phyloP scores from a whole-genome alignment of 2,329 filamentous ascomycete genomes.

The Alternaria brassicicola region DNA sequence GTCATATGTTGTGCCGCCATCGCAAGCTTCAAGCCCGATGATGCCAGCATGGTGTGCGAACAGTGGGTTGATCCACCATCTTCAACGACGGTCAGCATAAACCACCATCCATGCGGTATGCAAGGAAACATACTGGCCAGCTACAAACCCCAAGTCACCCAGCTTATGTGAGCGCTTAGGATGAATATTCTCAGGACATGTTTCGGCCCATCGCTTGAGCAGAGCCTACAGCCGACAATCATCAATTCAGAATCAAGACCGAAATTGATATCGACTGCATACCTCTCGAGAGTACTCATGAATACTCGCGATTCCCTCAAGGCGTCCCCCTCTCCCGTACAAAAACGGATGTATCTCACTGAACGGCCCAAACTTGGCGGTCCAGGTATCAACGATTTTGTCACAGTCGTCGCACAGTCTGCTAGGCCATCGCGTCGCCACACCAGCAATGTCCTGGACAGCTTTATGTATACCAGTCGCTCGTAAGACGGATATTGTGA shows the following conservation, averaged over 20 bases:
- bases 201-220: slow-evolving; percentile 40
- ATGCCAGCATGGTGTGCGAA: slow-evolving; percentile 57
- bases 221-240: slow-evolving; percentile 30
- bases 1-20: slow-evolving; percentile 53
- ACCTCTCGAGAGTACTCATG: slow-evolving; percentile 49
- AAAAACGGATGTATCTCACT: slow-evolving; percentile 48
- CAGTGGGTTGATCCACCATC: slow-evolving; percentile 58
- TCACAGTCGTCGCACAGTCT: slow-evolving; percentile 55
- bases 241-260: slow-evolving; percentile 2
- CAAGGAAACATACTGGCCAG: slow-evolving; percentile 51
- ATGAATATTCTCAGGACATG: slow-evolving; percentile 39
- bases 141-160: slow-evolving; percentile 54
- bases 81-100: slow-evolving; percentile 30
- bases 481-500: slow-evolving; percentile 47
- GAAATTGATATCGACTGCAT: slow-evolving; percentile 7
- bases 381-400: slow-evolving; percentile 50
- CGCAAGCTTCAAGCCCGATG: slow-evolving; percentile 51
- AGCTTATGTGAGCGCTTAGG: slow-evolving; percentile 41
- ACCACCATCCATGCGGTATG: neutral
- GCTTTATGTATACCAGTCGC: slow-evolving; percentile 56
- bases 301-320: slow-evolving; percentile 51
- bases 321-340: slow-evolving; percentile 52
- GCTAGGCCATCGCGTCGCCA: slow-evolving; percentile 56
- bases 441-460: slow-evolving; percentile 51
- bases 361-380: slow-evolving; percentile 47